phyloP scores from a whole-genome alignment of 768 basidiomycete genomes.

The Arthromyces matolae region DNA sequence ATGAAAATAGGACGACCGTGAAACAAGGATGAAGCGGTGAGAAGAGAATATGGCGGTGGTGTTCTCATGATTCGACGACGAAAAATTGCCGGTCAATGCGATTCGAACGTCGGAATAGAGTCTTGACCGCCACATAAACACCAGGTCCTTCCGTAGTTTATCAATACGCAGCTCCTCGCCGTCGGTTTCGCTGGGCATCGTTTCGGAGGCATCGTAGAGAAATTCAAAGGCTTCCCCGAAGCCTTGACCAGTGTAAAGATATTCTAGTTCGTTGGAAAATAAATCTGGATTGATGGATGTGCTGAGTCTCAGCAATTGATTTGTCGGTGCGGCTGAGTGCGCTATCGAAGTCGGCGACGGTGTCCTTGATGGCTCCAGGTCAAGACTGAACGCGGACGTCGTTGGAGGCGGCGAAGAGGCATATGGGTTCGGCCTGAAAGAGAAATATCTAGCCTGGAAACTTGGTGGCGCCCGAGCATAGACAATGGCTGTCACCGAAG shows the following conservation, averaged over 20 bases:
- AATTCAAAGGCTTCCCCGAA: constrained; percentile 87
- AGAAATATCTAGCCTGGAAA: constrained; percentile 88
- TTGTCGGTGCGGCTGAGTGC: constrained; percentile 37
- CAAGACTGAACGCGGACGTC: constrained; percentile 60
- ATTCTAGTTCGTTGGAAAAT: constrained; percentile 89
- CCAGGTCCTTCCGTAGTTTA: constrained; percentile 88
- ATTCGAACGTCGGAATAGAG: constrained; percentile 92
- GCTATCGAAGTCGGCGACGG: constrained; percentile 41
- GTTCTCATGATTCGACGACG: constrained; percentile 58
- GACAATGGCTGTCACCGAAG: constrained; percentile 57
- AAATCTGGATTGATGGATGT: constrained; percentile 73
- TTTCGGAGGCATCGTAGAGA: constrained; percentile 68
- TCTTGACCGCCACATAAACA: constrained; percentile 95
- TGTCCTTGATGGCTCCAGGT: constrained; percentile 36
- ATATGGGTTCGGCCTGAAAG: constrained; percentile 55
- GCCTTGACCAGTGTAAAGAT: constrained; percentile 90
- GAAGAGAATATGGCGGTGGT: constrained; percentile 85
- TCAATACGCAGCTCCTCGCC: constrained; percentile 59
- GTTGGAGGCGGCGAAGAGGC: constrained; percentile 48
- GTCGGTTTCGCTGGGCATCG: constrained; percentile 43
- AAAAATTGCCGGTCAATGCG: constrained; percentile 67
- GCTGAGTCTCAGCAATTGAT: constrained; percentile 55
- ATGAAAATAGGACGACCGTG: constrained; percentile 86
- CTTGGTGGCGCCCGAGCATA: constrained; percentile 92
- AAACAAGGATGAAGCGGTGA: constrained; percentile 90